Conservation (phyloP, 2,329 filamentous ascomycete genomes). For the Beauveria scarabaeidicola region DNA sequence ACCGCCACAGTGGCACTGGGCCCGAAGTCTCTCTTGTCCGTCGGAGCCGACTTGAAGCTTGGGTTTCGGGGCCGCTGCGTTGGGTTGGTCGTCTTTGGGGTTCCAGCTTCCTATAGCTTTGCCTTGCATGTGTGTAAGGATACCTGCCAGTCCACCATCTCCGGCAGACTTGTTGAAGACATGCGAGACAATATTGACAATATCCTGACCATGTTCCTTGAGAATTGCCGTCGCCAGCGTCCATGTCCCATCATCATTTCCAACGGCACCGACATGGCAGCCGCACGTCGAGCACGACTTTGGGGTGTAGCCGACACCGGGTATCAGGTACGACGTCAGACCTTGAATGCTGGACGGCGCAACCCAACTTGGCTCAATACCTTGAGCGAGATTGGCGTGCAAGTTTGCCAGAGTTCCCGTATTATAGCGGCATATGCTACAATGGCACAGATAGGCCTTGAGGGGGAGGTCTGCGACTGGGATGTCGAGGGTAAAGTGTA, state of each 20-base stretch:
- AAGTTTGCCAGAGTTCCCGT: conserved; percentile 35
- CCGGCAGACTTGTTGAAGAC: conserved; percentile 28
- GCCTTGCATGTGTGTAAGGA: conserved; percentile 25
- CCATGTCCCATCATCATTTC: conserved; percentile 27
- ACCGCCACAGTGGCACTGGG: conserved; percentile 38
- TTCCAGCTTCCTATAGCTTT: conserved; percentile 27
- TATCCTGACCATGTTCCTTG: conserved; percentile 24
- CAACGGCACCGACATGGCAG: conserved; percentile 33
- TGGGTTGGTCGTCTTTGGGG: conserved; percentile 22
- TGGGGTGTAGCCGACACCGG: conserved; percentile 22
- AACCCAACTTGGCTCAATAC: conserved; percentile 29
- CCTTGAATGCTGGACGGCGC: conserved; percentile 28
- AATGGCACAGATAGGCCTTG: conserved; percentile 35
- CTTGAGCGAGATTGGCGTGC: conserved; percentile 29
- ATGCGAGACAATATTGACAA: conserved; percentile 28
- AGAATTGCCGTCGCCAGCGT: conserved; percentile 33
- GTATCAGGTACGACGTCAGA: conserved; percentile 29
- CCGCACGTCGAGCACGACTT: conserved; percentile 39
- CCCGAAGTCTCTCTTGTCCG: conserved; percentile 32
- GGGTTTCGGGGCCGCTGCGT: conserved; percentile 20
- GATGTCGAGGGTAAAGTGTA: conserved; percentile 34
- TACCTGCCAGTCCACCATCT: conserved; percentile 28
- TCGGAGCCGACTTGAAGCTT: conserved; percentile 24
- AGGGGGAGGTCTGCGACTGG: conserved; percentile 31
- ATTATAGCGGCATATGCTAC: conserved; percentile 35